Evolutionary conservation across 2,329 filamentous ascomycete species (phyloP), one percentile per base, ranked within the genome.

Genomic region (Cadophora sp.): DNA sequence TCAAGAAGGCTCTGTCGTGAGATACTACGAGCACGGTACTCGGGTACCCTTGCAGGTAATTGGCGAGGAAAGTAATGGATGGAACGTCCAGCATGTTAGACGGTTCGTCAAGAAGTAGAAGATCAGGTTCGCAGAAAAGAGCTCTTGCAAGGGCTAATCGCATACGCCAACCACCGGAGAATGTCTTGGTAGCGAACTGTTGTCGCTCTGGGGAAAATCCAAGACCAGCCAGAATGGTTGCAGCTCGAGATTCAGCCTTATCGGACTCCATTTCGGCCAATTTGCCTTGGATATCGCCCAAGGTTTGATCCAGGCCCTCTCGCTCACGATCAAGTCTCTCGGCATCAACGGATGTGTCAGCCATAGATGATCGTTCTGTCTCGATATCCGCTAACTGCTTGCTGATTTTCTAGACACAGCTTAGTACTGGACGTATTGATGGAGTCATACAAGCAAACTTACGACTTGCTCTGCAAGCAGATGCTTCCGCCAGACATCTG

Each of bases 51-150:
- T 97, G 94, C 9, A 99, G 91, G 79, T 99, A 99, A 77, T 94
- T 95, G 59, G 95, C 92, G 79, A 99, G 87, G 88, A 98, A 99
- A 66, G 96, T 97, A 78, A 99, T 98, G 27, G 96, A 98, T n/a
- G 96, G 96, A 67, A 99, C 96, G 82, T 98, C 96, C 93, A 99
- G 94, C 95, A 98, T 98, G 89, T 98, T 98, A 66, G 95, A 98
- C 83, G 96, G 96, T 89, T 99, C 96, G 84, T 99, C 96, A 75
- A 99, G 93, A 79, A 99, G 87, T 68, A 99, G 83, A 63, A 99
- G 85, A 81, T 99, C 96, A 53, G 96, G 96, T 80, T 99, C 96
- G 83, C 96, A 99, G 85, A 99, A 99, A 43, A 99, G 87, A 16
- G 96, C 96, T 86, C 96, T 87, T 14, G 96, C 96, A 71, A 99